Evolutionary conservation across 306 rosid species (phyloP).

Genomic region (Malus sieversii): DNA sequence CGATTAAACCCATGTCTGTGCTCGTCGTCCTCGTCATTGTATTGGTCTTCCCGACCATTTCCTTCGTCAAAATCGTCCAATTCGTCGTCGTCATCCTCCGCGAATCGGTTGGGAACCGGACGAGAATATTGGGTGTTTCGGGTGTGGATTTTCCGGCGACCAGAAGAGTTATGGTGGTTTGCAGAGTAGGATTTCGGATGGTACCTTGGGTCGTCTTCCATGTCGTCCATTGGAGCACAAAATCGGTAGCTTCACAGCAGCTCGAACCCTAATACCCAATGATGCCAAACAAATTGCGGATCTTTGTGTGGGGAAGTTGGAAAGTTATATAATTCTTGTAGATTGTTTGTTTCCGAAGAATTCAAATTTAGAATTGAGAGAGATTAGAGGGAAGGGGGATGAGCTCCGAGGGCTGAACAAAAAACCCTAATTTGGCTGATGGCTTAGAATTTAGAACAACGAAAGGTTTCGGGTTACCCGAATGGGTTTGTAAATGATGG

Average conservation of each 20-base stretch:
- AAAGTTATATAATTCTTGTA: background rate
- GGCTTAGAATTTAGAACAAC: background rate
- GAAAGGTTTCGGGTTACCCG: background rate
- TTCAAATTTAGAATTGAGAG: background rate
- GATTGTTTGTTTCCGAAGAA: background rate
- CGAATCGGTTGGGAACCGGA: constrained; percentile 21
- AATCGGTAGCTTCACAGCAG: background rate
- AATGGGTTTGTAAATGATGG: background rate
- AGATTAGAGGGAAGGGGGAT: background rate
- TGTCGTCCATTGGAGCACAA: constrained; percentile 34
- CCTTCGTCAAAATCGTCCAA: constrained; percentile 19
- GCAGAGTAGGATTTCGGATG: constrained; percentile 37
- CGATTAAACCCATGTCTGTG: constrained; percentile 17
- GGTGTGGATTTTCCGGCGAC: constrained; percentile 35
- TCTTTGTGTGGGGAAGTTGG: background rate
- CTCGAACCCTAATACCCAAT: constrained; percentile 3
- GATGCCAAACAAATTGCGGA: background rate
- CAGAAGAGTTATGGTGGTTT: constrained; percentile 24
- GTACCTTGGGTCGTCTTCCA: constrained; percentile 51
- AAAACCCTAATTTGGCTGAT: background rate
- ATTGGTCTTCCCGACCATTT: constrained; percentile 10
- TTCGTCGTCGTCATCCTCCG: constrained; percentile 27
- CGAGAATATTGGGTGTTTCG: constrained; percentile 31
- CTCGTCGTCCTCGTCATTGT: constrained; percentile 5
- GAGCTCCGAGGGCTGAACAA: background rate